phyloP scores from a whole-genome alignment of 1,139 yeast species.

The Zygosaccharomyces sapae region DNA sequence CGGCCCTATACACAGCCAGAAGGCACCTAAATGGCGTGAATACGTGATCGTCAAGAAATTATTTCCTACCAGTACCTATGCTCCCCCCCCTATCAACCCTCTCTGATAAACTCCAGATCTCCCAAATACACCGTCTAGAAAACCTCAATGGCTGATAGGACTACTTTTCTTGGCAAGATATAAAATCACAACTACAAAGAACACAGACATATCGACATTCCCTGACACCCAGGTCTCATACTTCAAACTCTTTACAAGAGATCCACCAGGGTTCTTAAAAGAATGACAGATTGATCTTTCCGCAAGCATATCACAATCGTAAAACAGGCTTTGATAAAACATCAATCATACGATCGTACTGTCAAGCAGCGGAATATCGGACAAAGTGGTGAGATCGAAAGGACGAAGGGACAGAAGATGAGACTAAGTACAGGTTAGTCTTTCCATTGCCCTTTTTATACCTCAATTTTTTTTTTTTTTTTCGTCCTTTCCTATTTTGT shows the following conservation, averaged over 20 bases:
- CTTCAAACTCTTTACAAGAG: slow-evolving; percentile 20
- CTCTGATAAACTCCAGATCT: too few relatives aligned
- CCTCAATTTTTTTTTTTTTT: neutral
- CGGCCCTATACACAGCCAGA: too few relatives aligned
- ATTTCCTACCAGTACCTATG: too few relatives aligned
- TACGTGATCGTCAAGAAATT: too few relatives aligned
- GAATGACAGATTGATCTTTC: slow-evolving; percentile 44
- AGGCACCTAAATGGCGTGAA: too few relatives aligned
- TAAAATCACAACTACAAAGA: too few relatives aligned
- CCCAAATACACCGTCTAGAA: too few relatives aligned
- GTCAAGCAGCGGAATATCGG: slow-evolving; percentile 45
- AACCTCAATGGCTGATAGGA: too few relatives aligned
- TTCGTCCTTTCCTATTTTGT: neutral
- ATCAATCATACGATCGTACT: slow-evolving; percentile 39
- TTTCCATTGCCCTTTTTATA: slow-evolving; percentile 1
- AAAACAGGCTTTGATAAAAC: slow-evolving; percentile 17
- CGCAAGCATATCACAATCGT: slow-evolving; percentile 37
- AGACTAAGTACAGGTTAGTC: neutral
- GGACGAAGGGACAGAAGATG: neutral
- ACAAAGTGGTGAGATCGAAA: slow-evolving; percentile 35
- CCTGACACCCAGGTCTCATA: slow-evolving; percentile 59
- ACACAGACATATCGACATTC: slow-evolving; percentile 42
- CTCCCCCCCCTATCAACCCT: too few relatives aligned
- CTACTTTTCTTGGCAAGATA: neutral
- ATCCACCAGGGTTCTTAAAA: slow-evolving; percentile 57